These are phyloP conservation scores for Boletus sp. DNA, from an alignment of 1,284 basidiomycete genomes.

Conservation along the genomic window DNA sequence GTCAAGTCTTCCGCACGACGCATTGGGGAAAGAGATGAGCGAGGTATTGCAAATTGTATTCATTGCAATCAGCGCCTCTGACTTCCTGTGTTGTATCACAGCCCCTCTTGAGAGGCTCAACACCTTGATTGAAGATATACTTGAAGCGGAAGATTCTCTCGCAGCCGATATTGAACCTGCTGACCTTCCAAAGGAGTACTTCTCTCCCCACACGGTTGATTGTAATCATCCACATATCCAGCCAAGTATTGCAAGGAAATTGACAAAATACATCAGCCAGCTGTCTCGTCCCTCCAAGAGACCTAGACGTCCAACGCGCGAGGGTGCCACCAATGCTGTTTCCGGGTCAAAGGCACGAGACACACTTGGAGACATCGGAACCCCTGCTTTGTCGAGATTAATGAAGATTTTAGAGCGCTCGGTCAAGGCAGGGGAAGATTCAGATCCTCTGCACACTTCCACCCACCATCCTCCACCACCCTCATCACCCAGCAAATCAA, in stretches of 20 bases:
- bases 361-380: conserved; percentile 64
- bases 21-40: conserved; percentile 72
- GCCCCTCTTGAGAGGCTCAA: conserved; percentile 73
- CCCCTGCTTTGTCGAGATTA: conserved; percentile 54
- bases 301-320: conserved; percentile 40
- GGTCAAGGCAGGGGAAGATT: conserved; percentile 66
- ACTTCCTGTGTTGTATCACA: conserved; percentile 29
- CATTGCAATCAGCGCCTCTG: not conserved
- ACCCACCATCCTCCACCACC: conserved; percentile 19
- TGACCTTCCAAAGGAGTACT: conserved; percentile 62
- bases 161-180: conserved; percentile 56
- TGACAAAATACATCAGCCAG: conserved; percentile 63
- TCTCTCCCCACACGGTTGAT: conserved; percentile 59
- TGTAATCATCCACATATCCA: conserved; percentile 58
- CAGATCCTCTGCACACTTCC: conserved; percentile 61
- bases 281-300: conserved; percentile 63
- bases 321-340: conserved; percentile 33
- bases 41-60: conserved; percentile 43
- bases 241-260: conserved; percentile 57
- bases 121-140: conserved; percentile 75
- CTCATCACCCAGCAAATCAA: conserved; percentile 30
- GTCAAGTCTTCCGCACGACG: conserved; percentile 49
- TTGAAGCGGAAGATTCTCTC: conserved; percentile 83
- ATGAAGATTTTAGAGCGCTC: conserved; percentile 75
- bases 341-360: conserved; percentile 47